Base-by-base conservation (phyloP, 495 filamentous ascomycete species). In the Symbiotaphrina buchneri region DNA sequence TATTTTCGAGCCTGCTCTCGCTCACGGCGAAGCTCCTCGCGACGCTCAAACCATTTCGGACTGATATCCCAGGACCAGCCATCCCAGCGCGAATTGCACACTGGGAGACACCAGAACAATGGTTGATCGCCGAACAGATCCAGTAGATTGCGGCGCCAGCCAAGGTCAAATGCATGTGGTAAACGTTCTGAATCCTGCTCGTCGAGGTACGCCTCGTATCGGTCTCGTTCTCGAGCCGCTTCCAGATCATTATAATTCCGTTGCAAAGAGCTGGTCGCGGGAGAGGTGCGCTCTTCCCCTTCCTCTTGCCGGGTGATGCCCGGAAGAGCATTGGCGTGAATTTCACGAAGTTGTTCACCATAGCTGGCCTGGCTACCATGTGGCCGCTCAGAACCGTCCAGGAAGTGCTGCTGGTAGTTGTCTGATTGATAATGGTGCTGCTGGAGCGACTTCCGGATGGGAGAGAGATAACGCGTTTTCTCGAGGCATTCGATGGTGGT, bases 401-500 rank as follows among this genome's bases (percentile, higher is more conserved):
- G 3, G 31, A 42, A 43, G 30, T 48, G 41, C 13, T 46, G 35
- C 19, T 17, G 26, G 33, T 36, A 4, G 17, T 15, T n/a, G 15
- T 19, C 16, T 14, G 4, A 31, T 37, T 63, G 54, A 37, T 66
- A 59, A 30, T 59, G 47, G 31, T 59, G 63, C 36, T 63, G 59
- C 35, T 77, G 68, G 47, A 85, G 59, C 14, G 58, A 61, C 38
- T 68, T 73, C 27, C 71, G 64, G 18, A 90, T 47, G 2, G 82
- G 81, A 5, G 71, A 74, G 0, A 91, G 63, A 47, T 97, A 95
- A 24, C 90, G 68, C 0, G 82, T 93, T 47, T 82, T 92, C 55
- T 97, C 90, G 24, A 97, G 50, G 39, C 70, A 83, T 43, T 97
- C 87, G 38, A 97, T 97, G 1, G 90, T 95, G 4, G 87, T 97